Percentiles rank a stretch among this genome's conserved stretches.
phyloP scores from a whole-genome alignment of 2,329 filamentous ascomycete genomes.

The Xylaria arbuscula region DNA sequence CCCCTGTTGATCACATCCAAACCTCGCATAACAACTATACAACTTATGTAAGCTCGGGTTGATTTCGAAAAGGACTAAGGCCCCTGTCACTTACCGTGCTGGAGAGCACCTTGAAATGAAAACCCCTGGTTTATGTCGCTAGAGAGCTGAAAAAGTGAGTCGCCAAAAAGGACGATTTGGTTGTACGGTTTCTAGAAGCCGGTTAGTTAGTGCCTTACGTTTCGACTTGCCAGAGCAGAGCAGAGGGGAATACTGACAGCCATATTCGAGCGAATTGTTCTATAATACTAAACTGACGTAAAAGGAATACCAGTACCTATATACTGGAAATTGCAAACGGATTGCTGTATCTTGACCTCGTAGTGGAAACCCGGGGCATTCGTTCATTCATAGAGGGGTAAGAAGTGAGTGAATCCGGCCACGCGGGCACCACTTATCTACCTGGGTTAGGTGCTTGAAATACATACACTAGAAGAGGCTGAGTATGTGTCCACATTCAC shows the following conservation, averaged over 20 bases:
- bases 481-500: constrained; percentile 3
- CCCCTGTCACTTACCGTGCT: constrained; percentile 67
- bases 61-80: neutral
- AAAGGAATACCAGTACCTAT: neutral
- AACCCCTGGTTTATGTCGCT: constrained; percentile 73
- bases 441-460: neutral
- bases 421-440: neutral
- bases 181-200: constrained; percentile 65
- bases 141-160: constrained; percentile 83
- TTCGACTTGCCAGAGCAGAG: neutral
- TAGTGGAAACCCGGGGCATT: neutral
- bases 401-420: neutral
- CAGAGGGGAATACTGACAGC: constrained; percentile 28
- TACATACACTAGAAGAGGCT: neutral
- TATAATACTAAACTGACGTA: neutral
- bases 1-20: constrained; percentile 91
- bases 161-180: constrained; percentile 86
- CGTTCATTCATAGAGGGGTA: neutral
- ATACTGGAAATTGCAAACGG: neutral
- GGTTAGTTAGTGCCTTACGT: constrained; percentile 13
- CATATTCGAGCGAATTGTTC: constrained; percentile 19
- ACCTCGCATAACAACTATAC: constrained; percentile 75
- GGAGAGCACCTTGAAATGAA: constrained; percentile 77
- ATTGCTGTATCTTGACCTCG: neutral
- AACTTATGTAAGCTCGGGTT: constrained; percentile 29